Conservation (phyloP, 441 rosid species). For the Arabidopsis lyrata region DNA sequence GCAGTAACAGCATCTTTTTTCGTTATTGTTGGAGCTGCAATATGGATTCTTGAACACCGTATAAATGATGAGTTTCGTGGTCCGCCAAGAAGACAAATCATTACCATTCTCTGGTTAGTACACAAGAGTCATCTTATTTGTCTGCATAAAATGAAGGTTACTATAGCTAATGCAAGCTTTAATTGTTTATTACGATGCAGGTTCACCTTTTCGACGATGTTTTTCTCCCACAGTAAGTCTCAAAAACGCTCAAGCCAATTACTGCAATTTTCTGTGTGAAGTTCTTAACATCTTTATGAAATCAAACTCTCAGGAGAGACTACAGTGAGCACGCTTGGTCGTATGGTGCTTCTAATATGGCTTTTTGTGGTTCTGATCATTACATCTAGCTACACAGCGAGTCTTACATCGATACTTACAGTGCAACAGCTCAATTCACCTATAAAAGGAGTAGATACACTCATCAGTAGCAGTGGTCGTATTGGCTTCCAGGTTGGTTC, state of each 20-base stretch:
- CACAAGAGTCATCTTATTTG: constrained; percentile 21
- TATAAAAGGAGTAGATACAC: constrained; percentile 82
- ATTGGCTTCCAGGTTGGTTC: constrained; percentile 92
- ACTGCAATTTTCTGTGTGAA: constrained; percentile 7
- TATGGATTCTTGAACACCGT: constrained; percentile 96
- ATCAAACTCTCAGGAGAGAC: constrained; percentile 70
- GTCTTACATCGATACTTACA: constrained; percentile 92
- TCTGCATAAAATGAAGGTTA: constrained; percentile 10
- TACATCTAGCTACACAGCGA: constrained; percentile 98
- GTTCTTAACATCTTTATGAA: constrained; percentile 28
- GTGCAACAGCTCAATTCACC: constrained; percentile 90
- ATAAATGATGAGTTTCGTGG: constrained; percentile 92
- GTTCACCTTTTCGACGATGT: constrained; percentile 94
- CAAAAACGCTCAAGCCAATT: constrained; percentile 23
- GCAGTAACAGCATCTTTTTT: constrained; percentile 72
- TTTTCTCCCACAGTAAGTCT: constrained; percentile 88
- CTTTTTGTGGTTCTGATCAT: constrained; percentile 89
- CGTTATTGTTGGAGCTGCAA: constrained; percentile 79
- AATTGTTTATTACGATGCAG: constrained; percentile 51
- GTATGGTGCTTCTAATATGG: constrained; percentile 85
- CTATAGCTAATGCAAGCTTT: constrained; percentile 28
- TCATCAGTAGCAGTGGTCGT: constrained; percentile 57
- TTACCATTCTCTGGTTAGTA: constrained; percentile 86
- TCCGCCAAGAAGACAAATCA: constrained; percentile 76
- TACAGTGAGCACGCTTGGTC: constrained; percentile 82